Evolutionary conservation across 345 rosid species (phyloP).

Genomic region (Trapa incisa): DNA sequence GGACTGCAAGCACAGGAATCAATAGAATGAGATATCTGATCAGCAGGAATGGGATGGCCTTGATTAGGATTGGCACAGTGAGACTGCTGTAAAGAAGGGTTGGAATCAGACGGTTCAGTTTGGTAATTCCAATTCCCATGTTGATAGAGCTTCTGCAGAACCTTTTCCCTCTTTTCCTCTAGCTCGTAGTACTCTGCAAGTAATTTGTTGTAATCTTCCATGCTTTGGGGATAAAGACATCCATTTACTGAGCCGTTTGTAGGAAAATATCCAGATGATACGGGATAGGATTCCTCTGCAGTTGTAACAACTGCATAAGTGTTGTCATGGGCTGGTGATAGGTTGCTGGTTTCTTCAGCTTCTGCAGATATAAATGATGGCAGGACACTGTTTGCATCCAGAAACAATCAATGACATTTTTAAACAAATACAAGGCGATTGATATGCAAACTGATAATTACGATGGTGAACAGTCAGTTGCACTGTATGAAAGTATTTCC

Average conservation of each 20-base stretch:
- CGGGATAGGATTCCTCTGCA: conserved; percentile 10
- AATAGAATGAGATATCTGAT: conserved; percentile 18
- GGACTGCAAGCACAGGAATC: conserved; percentile 27
- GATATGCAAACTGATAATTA: background rate
- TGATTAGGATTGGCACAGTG: conserved; percentile 17
- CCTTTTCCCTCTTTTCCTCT: conserved; percentile 42
- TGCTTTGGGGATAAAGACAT: conserved; percentile 14
- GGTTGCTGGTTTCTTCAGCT: conserved; percentile 7
- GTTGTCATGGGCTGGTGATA: conserved; percentile 14
- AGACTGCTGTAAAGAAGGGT: conserved; percentile 17
- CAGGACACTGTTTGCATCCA: background rate
- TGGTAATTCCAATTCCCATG: conserved; percentile 28
- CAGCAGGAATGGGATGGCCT: conserved; percentile 14
- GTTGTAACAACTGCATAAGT: conserved; percentile 8
- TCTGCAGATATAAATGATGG: conserved; percentile 10
- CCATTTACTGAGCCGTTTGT: conserved; percentile 9
- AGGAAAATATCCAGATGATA: conserved; percentile 11
- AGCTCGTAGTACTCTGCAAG: conserved; percentile 48
- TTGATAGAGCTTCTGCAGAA: conserved; percentile 37
- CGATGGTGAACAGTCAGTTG: background rate
- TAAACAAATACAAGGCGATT: background rate
- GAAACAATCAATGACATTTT: background rate
- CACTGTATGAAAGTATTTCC: background rate
- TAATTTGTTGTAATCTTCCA: conserved; percentile 33
- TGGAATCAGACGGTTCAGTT: conserved; percentile 21